Evolutionary conservation across 2,329 filamentous ascomycete species (phyloP).

Genomic region (Penicillium hordei): DNA sequence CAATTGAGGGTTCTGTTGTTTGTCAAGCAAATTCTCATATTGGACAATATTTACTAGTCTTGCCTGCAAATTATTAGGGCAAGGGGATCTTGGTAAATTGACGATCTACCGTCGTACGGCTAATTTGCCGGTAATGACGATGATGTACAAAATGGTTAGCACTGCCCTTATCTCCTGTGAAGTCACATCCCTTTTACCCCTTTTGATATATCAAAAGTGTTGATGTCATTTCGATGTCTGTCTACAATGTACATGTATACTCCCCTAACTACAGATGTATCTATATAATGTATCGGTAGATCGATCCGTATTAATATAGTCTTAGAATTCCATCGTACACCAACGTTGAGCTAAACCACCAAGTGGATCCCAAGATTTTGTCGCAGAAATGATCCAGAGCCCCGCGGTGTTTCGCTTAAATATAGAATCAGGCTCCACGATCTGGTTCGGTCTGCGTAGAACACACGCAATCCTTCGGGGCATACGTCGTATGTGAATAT

Average conservation of each 20-base stretch:
- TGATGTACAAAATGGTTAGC: background rate
- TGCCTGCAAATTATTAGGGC: background rate
- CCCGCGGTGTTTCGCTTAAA: conserved; percentile 12
- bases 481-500: background rate
- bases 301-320: background rate
- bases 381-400: conserved; percentile 7
- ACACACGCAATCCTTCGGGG: background rate
- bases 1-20: background rate
- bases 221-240: background rate
- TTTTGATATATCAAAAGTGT: background rate
- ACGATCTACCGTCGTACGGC: conserved; percentile 11
- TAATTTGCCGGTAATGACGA: conserved; percentile 9
- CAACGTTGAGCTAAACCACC: conserved; percentile 5
- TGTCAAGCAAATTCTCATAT: background rate
- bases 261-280: background rate
- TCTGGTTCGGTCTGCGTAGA: background rate
- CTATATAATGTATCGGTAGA: background rate
- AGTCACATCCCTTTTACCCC: background rate
- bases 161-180: conserved; percentile 1
- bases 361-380: background rate
- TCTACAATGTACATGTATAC: background rate
- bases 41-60: background rate
- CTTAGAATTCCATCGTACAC: background rate
- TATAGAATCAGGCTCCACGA: conserved; percentile 13
- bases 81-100: conserved; percentile 7